Percentiles rank a stretch among this genome's conserved stretches.
phyloP scores from a whole-genome alignment of 306 rosid genomes.

The Crataegus laevigata region DNA sequence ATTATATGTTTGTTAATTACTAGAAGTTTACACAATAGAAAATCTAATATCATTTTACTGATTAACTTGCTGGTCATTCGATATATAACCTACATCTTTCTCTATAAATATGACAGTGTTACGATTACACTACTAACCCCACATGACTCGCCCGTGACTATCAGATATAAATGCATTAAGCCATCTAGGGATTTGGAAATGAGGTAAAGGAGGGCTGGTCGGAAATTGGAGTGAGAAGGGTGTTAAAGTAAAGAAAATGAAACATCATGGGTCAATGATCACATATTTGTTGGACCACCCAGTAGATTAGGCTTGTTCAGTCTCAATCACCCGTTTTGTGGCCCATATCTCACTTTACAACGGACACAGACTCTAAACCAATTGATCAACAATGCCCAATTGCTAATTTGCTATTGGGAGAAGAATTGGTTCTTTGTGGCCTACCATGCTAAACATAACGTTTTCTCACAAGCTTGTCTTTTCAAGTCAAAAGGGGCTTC shows the following conservation, averaged over 20 bases:
- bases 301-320: slow-evolving; percentile 1
- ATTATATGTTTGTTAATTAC: no score
- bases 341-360: slow-evolving; percentile 16
- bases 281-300: slow-evolving; percentile 14
- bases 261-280: slow-evolving; percentile 15
- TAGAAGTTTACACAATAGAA: no score
- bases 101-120: no score
- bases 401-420: neutral
- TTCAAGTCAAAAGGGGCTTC: neutral
- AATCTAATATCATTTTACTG: no score
- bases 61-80: neutral
- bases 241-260: neutral
- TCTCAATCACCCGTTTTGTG: slow-evolving; percentile 15
- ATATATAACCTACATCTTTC: neutral
- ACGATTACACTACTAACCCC: neutral
- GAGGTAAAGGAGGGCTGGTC: neutral
- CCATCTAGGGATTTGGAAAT: neutral
- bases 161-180: neutral
- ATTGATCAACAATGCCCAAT: neutral
- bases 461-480: neutral
- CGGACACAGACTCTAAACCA: neutral
- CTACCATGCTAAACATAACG: neutral
- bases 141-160: neutral
- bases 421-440: slow-evolving; percentile 5
- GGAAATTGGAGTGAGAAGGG: neutral